Conservation (phyloP, 148 eudicot species). For the Persicaria tinctoria region DNA sequence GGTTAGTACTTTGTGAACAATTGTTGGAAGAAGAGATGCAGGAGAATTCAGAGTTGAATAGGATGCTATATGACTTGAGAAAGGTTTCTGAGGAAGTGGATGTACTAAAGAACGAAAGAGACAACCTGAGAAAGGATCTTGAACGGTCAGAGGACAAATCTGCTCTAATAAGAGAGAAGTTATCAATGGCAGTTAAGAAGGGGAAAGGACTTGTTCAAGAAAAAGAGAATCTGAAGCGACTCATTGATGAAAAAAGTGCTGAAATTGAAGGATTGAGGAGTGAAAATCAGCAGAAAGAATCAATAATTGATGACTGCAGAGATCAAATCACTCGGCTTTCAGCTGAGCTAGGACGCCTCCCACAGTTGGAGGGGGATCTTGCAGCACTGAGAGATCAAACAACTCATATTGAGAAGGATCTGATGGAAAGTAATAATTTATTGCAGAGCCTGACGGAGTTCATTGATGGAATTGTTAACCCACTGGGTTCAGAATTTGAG, state of each 20-base stretch:
- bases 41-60: conserved; percentile 37
- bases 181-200: conserved; percentile 93
- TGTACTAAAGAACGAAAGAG: conserved; percentile 53
- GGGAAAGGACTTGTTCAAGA: conserved; percentile 98
- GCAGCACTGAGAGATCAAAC: conserved; percentile 35
- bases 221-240: conserved; percentile 69
- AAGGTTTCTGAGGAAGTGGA: conserved; percentile 41
- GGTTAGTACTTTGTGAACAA: conserved; percentile 40
- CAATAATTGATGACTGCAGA: conserved; percentile 33
- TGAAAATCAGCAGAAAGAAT: conserved; percentile 47
- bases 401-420: conserved; percentile 61
- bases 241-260: conserved; percentile 58
- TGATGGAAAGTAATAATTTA: conserved; percentile 54
- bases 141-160: conserved; percentile 74
- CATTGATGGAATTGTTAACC: conserved; percentile 41
- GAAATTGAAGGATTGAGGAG: conserved; percentile 63
- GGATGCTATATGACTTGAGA: conserved; percentile 34
- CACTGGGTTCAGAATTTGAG: conserved; percentile 33
- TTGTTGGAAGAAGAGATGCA: conserved; percentile 48
- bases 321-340: conserved; percentile 48
- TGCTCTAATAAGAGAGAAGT: conserved; percentile 66
- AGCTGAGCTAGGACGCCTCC: conserved; percentile 42
- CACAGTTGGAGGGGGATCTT: conserved; percentile 61
- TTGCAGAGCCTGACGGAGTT: conserved; percentile 46
- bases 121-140: conserved; percentile 47